Evolutionary conservation across 441 rosid genomes (phyloP), one percentile per base, ranked within the genome.

Genomic region (Raphanus hybrid): DNA sequence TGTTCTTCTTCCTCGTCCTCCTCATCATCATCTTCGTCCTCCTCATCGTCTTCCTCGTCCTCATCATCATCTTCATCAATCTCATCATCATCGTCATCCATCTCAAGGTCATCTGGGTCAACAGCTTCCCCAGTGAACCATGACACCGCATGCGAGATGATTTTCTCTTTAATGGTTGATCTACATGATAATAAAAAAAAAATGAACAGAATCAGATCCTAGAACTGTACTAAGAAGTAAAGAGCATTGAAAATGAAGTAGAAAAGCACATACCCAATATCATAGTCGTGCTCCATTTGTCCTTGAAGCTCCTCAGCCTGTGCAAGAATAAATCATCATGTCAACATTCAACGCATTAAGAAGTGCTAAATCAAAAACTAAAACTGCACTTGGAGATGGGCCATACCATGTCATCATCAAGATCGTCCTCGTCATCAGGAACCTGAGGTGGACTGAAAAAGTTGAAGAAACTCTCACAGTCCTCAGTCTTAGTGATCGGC

Each of bases 111-210:
- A 48, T 89, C 93, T 2, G 82, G 90, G 20, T 83, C 85, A 12
- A 86, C 81, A 64, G 96, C 97, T 84, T 95, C 99, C 14, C 98
- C 98, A 0, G 97, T 91, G 81, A 82, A 93, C 97, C 98, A 95
- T 70, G 92, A 90, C 43, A 93, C 94, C 34, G 98, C 98, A 75
- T 90, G 98, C 1, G 98, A 89, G 27, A 93, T 93, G 64, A 95
- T 87, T 78, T 93, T 89, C 54, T 93, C 98, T 76, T 89, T 88
- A 72, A 95, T 91, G 37, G 94, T 90, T 45, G 96, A 89, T 54
- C 99, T 95, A 58, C 66, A 76, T 1, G 64, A 66, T 58, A 50
- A 23, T 23, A 23, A 23, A 23, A 20, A 20, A 12, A 78, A 20
- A 67, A 34, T 11, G 39, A 37, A 58, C 0, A 68, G 34, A 48